phyloP scores from a whole-genome alignment of 106 monocot species.

The Alisma plantagoaquatica region DNA sequence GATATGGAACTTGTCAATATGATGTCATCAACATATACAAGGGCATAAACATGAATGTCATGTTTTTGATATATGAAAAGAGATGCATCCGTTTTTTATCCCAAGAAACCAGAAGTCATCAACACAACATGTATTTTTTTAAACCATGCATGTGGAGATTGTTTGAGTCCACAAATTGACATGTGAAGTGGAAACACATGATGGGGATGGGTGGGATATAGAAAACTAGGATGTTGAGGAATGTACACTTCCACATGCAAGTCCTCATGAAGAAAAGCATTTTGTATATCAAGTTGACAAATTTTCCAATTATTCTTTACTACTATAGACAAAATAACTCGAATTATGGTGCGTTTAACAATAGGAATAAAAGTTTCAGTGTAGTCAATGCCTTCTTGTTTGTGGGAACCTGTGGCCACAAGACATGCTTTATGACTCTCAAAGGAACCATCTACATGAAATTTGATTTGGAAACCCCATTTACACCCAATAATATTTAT shows the following conservation, averaged over 20 bases:
- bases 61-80: not conserved
- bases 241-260: not conserved
- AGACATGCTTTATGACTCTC: not conserved
- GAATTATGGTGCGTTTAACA: not conserved
- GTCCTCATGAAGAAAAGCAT: not conserved
- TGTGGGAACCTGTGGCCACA: not conserved
- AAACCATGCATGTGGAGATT: constrained; percentile 3
- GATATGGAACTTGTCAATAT: not conserved
- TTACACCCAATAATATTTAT: not conserved
- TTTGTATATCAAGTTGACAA: not conserved
- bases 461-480: not conserved
- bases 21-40: constrained; percentile 9
- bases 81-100: not conserved
- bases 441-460: not conserved
- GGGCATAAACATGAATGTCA: not conserved
- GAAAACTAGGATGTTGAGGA: not conserved
- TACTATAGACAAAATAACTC: not conserved
- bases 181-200: not conserved
- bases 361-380: not conserved
- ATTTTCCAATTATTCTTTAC: not conserved
- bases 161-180: not conserved
- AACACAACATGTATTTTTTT: not conserved
- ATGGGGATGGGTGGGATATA: not conserved
- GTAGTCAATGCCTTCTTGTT: constrained; percentile 1
- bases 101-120: not conserved